Percentiles rank a stretch among this genome's conserved stretches.
phyloP scores from a whole-genome alignment of 176 grass and related monocot genomes.

The Melocanna baccifera region DNA sequence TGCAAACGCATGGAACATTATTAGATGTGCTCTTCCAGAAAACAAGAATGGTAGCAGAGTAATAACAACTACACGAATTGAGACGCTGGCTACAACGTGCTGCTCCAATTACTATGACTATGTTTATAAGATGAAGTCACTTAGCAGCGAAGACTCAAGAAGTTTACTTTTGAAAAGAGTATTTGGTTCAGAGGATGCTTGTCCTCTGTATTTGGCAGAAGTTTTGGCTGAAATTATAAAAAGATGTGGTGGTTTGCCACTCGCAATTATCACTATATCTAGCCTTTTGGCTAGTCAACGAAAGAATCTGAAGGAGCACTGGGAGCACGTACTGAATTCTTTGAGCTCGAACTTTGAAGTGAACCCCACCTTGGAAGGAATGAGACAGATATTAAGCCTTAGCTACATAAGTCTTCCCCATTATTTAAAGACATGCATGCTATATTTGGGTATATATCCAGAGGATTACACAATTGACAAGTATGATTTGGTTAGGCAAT shows the following conservation, averaged over 20 bases:
- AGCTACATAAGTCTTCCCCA: background rate
- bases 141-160: background rate
- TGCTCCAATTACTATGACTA: background rate
- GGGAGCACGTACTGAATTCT: background rate
- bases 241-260: background rate
- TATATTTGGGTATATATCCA: background rate
- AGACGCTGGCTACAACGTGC: background rate
- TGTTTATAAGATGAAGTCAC: background rate
- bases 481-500: too few relatives aligned
- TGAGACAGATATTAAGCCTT: background rate
- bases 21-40: background rate
- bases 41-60: background rate
- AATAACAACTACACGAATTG: background rate
- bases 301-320: background rate
- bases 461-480: background rate
- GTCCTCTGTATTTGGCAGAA: background rate
- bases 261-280: background rate
- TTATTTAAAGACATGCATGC: background rate
- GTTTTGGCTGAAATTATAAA: background rate
- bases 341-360: background rate
- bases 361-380: background rate
- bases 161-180: background rate
- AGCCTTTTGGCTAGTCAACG: background rate
- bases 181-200: slow-evolving; percentile 2
- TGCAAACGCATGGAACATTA: background rate